Evolutionary conservation across 345 rosid genomes (phyloP).

Genomic region (Noccaea caerulescens): DNA sequence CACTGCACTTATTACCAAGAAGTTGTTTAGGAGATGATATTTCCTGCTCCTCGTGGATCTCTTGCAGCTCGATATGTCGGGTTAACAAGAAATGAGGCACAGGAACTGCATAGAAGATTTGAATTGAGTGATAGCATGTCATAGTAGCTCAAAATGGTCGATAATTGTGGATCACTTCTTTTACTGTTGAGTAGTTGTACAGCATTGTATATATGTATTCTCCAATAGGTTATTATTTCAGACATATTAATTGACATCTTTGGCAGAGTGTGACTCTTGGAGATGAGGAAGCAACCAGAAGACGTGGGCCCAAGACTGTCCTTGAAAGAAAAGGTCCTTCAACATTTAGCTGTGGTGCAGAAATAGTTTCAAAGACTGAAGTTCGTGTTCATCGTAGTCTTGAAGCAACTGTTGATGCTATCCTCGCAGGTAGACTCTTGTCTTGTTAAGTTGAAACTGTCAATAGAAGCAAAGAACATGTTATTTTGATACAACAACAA

Average conservation of each 20-base stretch:
- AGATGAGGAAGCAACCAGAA: constrained; percentile 83
- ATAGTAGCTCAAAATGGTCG: constrained; percentile 8
- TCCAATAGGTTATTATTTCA: background rate
- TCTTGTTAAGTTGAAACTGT: background rate
- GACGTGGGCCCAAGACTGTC: constrained; percentile 88
- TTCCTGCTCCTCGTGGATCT: constrained; percentile 6
- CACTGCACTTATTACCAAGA: constrained; percentile 1
- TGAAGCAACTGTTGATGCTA: constrained; percentile 87
- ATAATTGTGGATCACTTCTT: background rate
- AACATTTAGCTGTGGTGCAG: constrained; percentile 77
- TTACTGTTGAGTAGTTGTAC: background rate
- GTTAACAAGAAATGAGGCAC: background rate
- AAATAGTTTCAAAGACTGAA: constrained; percentile 80
- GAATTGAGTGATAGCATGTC: background rate
- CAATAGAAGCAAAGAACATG: background rate
- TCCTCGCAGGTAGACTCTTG: constrained; percentile 63
- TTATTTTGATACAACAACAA: background rate
- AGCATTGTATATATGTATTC: background rate
- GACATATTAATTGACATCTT: constrained; percentile 32
- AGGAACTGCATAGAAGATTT: constrained; percentile 5
- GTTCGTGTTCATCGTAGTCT: constrained; percentile 86
- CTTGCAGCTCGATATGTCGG: constrained; percentile 2
- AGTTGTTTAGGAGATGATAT: constrained; percentile 5
- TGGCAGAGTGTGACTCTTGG: constrained; percentile 84
- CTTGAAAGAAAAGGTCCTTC: constrained; percentile 89